Base-by-base conservation (phyloP, 176 grass and related monocot species). In the Pontederia paniculata region DNA sequence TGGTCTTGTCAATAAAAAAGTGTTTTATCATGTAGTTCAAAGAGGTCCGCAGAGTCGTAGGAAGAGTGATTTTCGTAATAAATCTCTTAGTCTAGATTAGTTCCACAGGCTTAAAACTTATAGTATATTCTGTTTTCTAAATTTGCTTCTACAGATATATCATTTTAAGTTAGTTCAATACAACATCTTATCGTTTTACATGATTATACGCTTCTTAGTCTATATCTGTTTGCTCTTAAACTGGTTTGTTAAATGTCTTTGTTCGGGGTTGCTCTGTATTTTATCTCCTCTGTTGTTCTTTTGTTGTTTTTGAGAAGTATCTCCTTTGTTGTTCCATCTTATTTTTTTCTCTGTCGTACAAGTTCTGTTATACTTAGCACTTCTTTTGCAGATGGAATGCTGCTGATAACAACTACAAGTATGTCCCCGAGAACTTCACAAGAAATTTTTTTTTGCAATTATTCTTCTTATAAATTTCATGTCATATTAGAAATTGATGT, bases 401-500 rank as follows among this genome's bases (percentile, higher is more conserved):
- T 89, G 62, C 70, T 65, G 13, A 75, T 84, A 64, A 84, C 77
- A 69, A 89, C 81, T 62, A 89, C 86, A 0, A 77, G 81, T 89
- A 69, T 45, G 71, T 52, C 53, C 23, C 50, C 21, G 3, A 37
- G 28, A 37, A 56, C 64, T 66, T 52, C 43, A 47, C 10, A 37
- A 37, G 28, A 37, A 37, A 37, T 3, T 37, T 2, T 37, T 37
- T 2, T 2, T 37, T n/a, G n/a, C 9, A 48, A 49, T 28, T 16
- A 19, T 57, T 50, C 15, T 64, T 49, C 5, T 48, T 16, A 50
- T 8, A 21, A 49, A 0, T 43, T 20, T 12, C 19, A 18, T 37
- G 7, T 53, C 16, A 14, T 54, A 10, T 12, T 20, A 5, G 23
- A 42, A 13, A 37, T 37, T 37, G 28, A 37, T 37, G 1, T 37